These are phyloP conservation scores for Hirsutella rhossiliensis DNA, from an alignment of 2,329 filamentous ascomycete genomes.

Conservation along the genomic window DNA sequence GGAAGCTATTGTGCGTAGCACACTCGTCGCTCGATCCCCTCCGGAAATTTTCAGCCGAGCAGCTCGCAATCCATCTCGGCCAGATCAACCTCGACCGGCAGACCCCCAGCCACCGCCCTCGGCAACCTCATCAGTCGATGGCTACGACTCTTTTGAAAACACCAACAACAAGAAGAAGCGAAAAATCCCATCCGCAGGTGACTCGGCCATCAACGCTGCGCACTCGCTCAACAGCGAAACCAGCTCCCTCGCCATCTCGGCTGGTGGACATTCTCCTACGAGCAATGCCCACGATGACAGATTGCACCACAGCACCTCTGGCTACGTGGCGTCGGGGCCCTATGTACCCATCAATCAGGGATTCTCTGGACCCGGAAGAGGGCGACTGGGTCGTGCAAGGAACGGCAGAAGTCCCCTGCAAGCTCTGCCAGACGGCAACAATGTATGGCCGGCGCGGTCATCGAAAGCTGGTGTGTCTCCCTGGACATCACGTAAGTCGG, in stretches of 20 bases:
- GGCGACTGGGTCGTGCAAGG: conserved; percentile 60
- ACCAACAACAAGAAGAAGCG: conserved; percentile 99
- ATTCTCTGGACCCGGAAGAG: conserved; percentile 75
- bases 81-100: conserved; percentile 30
- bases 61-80: conserved; percentile 28
- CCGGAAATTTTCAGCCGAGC: conserved; percentile 32
- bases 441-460: conserved; percentile 39
- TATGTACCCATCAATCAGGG: conserved; percentile 41
- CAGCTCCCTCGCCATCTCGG: conserved; percentile 22
- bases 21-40: conserved; percentile 31
- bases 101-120: conserved; percentile 50
- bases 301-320: conserved; percentile 8
- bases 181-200: conserved; percentile 86
- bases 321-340: conserved; percentile 29
- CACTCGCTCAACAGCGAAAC: conserved; percentile 27
- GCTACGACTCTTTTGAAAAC: conserved; percentile 96
- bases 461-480: conserved; percentile 32
- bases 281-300: conserved; percentile 19
- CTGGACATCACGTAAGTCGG: conserved; percentile 33
- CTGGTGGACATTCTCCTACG: conserved; percentile 9
- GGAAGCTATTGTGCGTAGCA: conserved; percentile 25
- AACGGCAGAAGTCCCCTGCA: conserved; percentile 52
- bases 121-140: conserved; percentile 62
- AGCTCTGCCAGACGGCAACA: conserved; percentile 45
- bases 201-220: conserved; percentile 37